These are phyloP conservation scores for Cadophora sp. DNA, from an alignment of 2,329 filamentous ascomycete genomes.

Conservation along the genomic window DNA sequence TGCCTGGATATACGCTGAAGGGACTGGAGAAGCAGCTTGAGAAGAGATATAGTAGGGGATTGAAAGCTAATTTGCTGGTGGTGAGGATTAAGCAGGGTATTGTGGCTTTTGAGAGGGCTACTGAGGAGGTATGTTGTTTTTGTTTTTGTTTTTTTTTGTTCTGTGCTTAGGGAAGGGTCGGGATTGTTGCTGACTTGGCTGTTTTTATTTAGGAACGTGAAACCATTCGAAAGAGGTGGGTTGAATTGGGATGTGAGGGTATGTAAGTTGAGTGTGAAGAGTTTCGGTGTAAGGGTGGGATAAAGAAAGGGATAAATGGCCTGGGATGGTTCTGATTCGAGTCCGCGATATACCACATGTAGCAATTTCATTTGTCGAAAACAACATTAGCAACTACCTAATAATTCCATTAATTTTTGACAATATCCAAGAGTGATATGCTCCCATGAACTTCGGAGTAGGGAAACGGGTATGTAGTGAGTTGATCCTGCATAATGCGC, in stretches of 20 bases:
- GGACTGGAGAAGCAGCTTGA: conserved; percentile 39
- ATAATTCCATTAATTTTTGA: background rate
- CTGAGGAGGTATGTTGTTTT: conserved; percentile 42
- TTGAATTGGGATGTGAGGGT: conserved; percentile 11
- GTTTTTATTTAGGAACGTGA: background rate
- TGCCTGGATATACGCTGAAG: conserved; percentile 39
- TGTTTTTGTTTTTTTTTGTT: background rate
- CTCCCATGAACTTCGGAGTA: no score
- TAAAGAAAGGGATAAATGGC: no score
- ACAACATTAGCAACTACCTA: no score
- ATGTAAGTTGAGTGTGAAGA: background rate
- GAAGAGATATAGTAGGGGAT: conserved; percentile 31
- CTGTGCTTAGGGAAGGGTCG: no score
- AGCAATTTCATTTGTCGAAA: background rate
- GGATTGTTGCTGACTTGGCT: background rate
- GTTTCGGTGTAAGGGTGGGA: no score
- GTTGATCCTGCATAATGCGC: no score
- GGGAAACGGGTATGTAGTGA: no score
- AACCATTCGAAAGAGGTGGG: conserved; percentile 18
- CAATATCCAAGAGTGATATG: no score
- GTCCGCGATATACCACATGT: background rate
- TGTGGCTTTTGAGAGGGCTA: conserved; percentile 42
- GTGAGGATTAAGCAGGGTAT: conserved; percentile 37
- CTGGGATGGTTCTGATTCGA: background rate
- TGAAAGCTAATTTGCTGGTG: conserved; percentile 36